A percentile compares a stretch with the other conserved stretches of the same genome.
Conservation (phyloP, 2,329 filamentous ascomycete genomes). For the Trichoderma koningiopsis region DNA sequence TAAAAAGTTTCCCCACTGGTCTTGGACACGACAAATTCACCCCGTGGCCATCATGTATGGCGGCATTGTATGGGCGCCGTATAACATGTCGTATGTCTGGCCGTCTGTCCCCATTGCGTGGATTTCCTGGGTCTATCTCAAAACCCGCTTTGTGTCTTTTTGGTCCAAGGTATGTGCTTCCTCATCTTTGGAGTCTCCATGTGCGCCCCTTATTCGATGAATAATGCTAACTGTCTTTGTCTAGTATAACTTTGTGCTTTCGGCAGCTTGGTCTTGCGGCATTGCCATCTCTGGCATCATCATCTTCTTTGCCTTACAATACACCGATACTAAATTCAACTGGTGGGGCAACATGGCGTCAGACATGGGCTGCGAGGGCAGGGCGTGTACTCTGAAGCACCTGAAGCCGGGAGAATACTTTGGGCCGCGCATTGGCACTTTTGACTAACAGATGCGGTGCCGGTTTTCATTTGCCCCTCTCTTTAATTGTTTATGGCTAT, state of each 20-base stretch:
- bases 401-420: constrained; percentile 43
- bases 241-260: constrained; percentile 57
- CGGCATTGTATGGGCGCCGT: constrained; percentile 50
- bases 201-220: not conserved
- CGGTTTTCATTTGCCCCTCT: not conserved
- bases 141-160: constrained; percentile 50
- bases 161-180: constrained; percentile 51
- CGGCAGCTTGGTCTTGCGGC: constrained; percentile 52
- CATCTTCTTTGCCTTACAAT: constrained; percentile 57
- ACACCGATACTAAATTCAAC: constrained; percentile 44
- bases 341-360: constrained; percentile 55
- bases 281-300: constrained; percentile 55
- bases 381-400: constrained; percentile 42
- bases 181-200: too few relatives aligned
- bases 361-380: constrained; percentile 46
- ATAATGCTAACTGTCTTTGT: not conserved
- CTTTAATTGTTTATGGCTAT: not conserved
- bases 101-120: constrained; percentile 55
- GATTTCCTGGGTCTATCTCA: constrained; percentile 55
- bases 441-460: constrained; percentile 33
- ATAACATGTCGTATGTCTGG: constrained; percentile 56
- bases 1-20: constrained; percentile 46
- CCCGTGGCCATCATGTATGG: constrained; percentile 52
- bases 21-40: constrained; percentile 49
- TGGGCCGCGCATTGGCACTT: constrained; percentile 45